Conservation (phyloP, 495 filamentous ascomycete species). For the Penicillium lividum region DNA sequence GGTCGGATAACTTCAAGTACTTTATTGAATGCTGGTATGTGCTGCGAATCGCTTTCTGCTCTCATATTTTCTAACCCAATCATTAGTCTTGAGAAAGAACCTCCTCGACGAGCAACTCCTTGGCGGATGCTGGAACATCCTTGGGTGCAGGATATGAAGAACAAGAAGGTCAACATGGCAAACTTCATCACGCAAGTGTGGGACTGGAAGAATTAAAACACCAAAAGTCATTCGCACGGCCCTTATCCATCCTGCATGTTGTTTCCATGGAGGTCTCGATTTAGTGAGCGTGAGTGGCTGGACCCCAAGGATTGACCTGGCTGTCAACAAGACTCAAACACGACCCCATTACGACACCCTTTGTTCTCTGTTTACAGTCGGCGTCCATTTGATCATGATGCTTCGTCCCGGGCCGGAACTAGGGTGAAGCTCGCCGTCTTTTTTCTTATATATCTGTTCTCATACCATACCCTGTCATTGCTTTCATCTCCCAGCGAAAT, state of each 20-base stretch:
- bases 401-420: constrained; percentile 31
- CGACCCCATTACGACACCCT: constrained; percentile 14
- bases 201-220: constrained; percentile 74
- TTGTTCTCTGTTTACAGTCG: constrained; percentile 18
- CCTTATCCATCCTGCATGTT: constrained; percentile 21
- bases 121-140: constrained; percentile 99
- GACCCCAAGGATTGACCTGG: constrained; percentile 46
- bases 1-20: constrained; percentile 97
- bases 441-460: constrained; percentile 13
- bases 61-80: constrained; percentile 9
- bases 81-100: constrained; percentile 88
- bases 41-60: neutral
- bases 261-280: constrained; percentile 15
- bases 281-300: constrained; percentile 42
- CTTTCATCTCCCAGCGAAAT: constrained; percentile 20
- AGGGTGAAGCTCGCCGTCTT: constrained; percentile 15
- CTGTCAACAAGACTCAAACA: constrained; percentile 44
- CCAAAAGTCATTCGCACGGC: constrained; percentile 9
- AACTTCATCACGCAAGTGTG: constrained; percentile 90
- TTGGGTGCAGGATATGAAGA: constrained; percentile 95
- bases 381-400: constrained; percentile 18
- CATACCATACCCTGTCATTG: constrained; percentile 24
- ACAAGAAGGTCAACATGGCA: constrained; percentile 95
- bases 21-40: constrained; percentile 99
- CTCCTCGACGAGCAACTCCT: constrained; percentile 78